A percentile compares a stretch with the other conserved stretches of the same genome.
These are phyloP conservation scores for Chimonanthus praecox DNA, from an alignment of 164 flowering plant species.

Conservation along the genomic window DNA sequence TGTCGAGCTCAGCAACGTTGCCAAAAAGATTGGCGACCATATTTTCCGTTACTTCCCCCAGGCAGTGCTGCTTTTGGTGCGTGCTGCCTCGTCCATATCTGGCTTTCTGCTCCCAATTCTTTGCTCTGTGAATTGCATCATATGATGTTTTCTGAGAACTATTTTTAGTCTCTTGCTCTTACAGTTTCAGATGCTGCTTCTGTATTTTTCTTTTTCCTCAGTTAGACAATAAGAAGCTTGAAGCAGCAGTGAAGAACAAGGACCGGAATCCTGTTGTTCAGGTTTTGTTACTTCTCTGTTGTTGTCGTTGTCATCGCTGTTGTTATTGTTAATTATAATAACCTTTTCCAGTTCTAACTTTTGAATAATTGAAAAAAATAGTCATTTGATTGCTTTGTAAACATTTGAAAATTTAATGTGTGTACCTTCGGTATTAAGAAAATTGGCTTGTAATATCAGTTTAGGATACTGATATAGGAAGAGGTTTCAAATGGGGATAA, in stretches of 20 bases:
- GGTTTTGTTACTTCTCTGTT: constrained; percentile 41
- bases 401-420: too few species aligned
- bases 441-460: too few species aligned
- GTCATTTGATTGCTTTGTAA: too few species aligned
- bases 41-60: constrained; percentile 73
- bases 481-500: too few species aligned
- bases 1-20: constrained; percentile 54
- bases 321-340: too few species aligned
- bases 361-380: too few species aligned
- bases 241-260: constrained; percentile 47
- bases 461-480: too few species aligned
- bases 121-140: neutral
- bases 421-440: too few species aligned
- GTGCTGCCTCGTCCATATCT: neutral
- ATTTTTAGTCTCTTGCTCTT: too few species aligned
- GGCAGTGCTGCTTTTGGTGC: constrained; percentile 77
- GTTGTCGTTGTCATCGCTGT: neutral
- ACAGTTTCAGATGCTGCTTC: neutral
- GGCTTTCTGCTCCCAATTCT: neutral
- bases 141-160: neutral
- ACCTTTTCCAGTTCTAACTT: too few species aligned
- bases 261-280: constrained; percentile 68
- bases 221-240: constrained; percentile 83
- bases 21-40: constrained; percentile 93
- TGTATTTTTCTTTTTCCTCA: constrained; percentile 16